Conservation (phyloP, 164 flowering plant species). For the Magnolia sinica region DNA sequence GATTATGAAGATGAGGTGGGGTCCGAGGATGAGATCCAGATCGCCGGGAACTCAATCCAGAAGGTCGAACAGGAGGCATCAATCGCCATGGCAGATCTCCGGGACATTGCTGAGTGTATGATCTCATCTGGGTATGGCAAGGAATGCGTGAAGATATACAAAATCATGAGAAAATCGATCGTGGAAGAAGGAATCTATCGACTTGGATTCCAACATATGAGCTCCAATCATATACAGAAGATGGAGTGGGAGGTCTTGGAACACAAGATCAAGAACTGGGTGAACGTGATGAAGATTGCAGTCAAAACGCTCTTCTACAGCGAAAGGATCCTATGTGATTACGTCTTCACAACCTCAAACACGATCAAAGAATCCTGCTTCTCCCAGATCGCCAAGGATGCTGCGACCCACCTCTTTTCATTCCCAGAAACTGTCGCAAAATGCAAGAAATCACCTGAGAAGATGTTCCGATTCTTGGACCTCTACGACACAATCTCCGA, state of each 20-base stretch:
- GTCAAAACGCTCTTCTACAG: conserved; percentile 53
- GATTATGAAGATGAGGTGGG: conserved; percentile 1
- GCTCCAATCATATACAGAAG: conserved; percentile 31
- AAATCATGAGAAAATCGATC: conserved; percentile 51
- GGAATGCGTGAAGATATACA: conserved; percentile 57
- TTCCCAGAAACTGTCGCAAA: conserved; percentile 52
- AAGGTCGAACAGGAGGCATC: conserved; percentile 48
- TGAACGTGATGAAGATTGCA: conserved; percentile 47
- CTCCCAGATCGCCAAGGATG: conserved; percentile 48
- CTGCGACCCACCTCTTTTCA: conserved; percentile 38
- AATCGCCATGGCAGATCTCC: conserved; percentile 46
- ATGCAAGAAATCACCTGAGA: conserved; percentile 51
- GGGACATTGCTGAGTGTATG: conserved; percentile 65
- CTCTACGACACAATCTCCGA: conserved; percentile 49
- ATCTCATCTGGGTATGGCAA: conserved; percentile 57
- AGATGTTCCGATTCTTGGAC: conserved; percentile 52
- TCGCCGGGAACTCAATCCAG: neutral
- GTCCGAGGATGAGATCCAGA: conserved; percentile 33
- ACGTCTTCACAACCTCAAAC: conserved; percentile 47
- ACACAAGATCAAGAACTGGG: conserved; percentile 55
- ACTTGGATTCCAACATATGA: conserved; percentile 43
- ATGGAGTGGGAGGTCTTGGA: conserved; percentile 64
- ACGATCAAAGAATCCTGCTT: conserved; percentile 57
- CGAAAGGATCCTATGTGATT: conserved; percentile 63
- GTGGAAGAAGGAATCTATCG: conserved; percentile 60